Conservation (phyloP, 495 filamentous ascomycete species). For the Penicillium silybi region DNA sequence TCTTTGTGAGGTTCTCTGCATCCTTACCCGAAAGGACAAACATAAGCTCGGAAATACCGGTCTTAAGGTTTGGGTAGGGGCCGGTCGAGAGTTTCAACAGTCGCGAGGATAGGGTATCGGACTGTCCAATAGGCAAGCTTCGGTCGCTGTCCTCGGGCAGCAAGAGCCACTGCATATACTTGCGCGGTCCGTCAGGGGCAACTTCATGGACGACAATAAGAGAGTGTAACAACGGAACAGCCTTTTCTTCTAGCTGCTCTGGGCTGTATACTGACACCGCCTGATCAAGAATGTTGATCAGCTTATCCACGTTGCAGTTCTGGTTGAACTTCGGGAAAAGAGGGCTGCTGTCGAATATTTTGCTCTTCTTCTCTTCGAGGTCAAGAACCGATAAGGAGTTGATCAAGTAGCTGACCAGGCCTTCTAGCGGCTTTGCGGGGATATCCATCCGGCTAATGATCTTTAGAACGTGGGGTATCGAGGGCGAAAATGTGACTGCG, state of each 20-base stretch:
- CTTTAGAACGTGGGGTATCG: constrained; percentile 68
- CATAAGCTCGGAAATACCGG: constrained; percentile 71
- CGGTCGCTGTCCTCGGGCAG: constrained; percentile 79
- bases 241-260: constrained; percentile 62
- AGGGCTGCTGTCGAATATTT: constrained; percentile 36
- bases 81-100: constrained; percentile 78
- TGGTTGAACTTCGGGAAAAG: constrained; percentile 66
- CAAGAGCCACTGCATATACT: constrained; percentile 61
- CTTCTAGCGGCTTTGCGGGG: constrained; percentile 54
- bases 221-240: constrained; percentile 67
- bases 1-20: constrained; percentile 65
- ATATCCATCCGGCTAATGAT: constrained; percentile 59
- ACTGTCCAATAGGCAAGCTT: constrained; percentile 70
- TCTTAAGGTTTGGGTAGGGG: constrained; percentile 65
- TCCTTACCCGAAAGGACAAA: constrained; percentile 83
- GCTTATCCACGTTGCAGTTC: constrained; percentile 57
- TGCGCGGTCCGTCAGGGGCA: constrained; percentile 59
- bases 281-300: constrained; percentile 70
- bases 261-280: constrained; percentile 58
- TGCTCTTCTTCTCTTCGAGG: constrained; percentile 48
- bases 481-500: constrained; percentile 54
- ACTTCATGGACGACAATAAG: constrained; percentile 68
- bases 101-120: constrained; percentile 68
- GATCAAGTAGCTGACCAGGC: constrained; percentile 60
- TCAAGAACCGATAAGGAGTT: constrained; percentile 80